phyloP scores from a whole-genome alignment of 2,329 filamentous ascomycete genomes.

The Zymoseptoria passerinii region DNA sequence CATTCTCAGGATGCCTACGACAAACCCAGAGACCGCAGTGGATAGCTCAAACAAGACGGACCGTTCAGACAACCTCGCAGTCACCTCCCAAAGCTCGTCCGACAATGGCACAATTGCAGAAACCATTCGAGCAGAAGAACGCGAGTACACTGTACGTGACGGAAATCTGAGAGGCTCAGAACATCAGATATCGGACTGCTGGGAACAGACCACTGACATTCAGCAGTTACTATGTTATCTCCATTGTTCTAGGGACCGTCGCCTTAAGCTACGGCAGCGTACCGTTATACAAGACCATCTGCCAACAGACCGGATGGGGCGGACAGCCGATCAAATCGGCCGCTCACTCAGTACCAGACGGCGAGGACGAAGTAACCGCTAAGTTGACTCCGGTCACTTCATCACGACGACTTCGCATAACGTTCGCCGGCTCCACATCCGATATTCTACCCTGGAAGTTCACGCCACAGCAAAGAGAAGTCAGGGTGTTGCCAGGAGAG shows the following conservation, averaged over 20 bases:
- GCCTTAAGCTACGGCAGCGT: constrained; percentile 77
- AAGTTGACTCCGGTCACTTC: constrained; percentile 73
- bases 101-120: constrained; percentile 57
- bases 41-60: constrained; percentile 24
- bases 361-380: constrained; percentile 44
- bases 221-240: constrained; percentile 64
- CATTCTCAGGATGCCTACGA: constrained; percentile 15
- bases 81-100: constrained; percentile 30
- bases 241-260: constrained; percentile 69
- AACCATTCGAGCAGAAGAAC: constrained; percentile 60
- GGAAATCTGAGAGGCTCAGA: constrained; percentile 8
- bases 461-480: constrained; percentile 90
- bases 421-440: constrained; percentile 91
- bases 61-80: constrained; percentile 19
- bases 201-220: neutral
- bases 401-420: constrained; percentile 82
- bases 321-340: constrained; percentile 83
- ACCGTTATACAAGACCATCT: constrained; percentile 84
- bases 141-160: constrained; percentile 52
- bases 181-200: neutral
- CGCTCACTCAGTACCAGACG: constrained; percentile 66
- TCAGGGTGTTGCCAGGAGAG: constrained; percentile 88
- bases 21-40: constrained; percentile 5
- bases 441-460: constrained; percentile 98
- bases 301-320: constrained; percentile 81